Conservation (phyloP, 495 filamentous ascomycete genomes). For the Aspergillus cavernicola region DNA sequence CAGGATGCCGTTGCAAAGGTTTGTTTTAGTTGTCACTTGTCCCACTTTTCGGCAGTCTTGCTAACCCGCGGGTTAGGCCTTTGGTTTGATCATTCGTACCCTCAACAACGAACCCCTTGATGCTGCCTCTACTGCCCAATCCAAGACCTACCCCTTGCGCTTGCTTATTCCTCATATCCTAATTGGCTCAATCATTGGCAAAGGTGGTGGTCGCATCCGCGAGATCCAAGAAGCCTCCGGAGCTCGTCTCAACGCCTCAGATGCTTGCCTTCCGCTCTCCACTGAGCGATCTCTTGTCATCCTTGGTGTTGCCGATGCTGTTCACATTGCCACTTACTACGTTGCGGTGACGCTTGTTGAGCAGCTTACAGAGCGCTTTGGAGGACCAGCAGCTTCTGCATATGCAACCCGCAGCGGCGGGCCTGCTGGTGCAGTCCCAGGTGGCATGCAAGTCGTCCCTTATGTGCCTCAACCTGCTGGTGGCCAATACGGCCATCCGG, state of each 20-base stretch:
- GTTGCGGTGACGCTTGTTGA: slow-evolving; percentile 93
- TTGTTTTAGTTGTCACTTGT: slow-evolving; percentile 25
- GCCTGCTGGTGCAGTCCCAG: slow-evolving; percentile 86
- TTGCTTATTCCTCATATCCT: slow-evolving; percentile 94
- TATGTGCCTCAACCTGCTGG: slow-evolving; percentile 90
- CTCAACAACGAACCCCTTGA: slow-evolving; percentile 93
- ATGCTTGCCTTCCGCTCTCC: slow-evolving; percentile 86
- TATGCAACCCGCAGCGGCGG: slow-evolving; percentile 95
- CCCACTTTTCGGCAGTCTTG: neutral
- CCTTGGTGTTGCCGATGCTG: slow-evolving; percentile 85
- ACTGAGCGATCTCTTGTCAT: slow-evolving; percentile 96
- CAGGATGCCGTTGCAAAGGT: slow-evolving; percentile 98
- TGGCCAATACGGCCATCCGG: slow-evolving; percentile 87
- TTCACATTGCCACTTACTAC: slow-evolving; percentile 98
- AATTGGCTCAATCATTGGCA: slow-evolving; percentile 98
- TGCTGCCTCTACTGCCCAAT: slow-evolving; percentile 79
- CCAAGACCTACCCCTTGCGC: slow-evolving; percentile 95
- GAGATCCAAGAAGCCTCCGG: slow-evolving; percentile 98
- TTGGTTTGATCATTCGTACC: slow-evolving; percentile 95
- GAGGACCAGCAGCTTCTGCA: slow-evolving; percentile 90
- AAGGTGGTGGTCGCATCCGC: slow-evolving; percentile 88
- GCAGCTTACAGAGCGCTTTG: slow-evolving; percentile 93
- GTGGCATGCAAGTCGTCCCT: slow-evolving; percentile 95
- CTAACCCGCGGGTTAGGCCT: slow-evolving; percentile 59
- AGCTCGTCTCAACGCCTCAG: slow-evolving; percentile 93